Percentiles rank a stretch among this genome's conserved stretches.
Evolutionary conservation across 208 protist species (phyloP).

Genomic region (Spongospora subterranea): DNA sequence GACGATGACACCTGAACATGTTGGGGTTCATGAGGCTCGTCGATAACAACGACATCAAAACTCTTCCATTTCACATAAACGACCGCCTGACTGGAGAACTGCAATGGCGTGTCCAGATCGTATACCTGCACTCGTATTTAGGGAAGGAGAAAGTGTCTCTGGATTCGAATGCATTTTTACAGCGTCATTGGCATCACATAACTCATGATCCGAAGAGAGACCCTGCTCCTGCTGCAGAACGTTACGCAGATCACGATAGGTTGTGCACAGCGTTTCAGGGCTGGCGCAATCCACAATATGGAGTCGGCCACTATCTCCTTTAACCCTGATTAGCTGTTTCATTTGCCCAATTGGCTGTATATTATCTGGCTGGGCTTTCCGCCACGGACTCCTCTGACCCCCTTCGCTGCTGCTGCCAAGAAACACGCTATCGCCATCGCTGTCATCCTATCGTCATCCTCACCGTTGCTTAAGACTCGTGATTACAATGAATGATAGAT

Average conservation of each 20-base stretch:
- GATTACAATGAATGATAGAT: no score
- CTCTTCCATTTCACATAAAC: slow-evolving; percentile 30
- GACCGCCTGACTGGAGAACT: background rate
- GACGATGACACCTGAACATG: slow-evolving; percentile 12
- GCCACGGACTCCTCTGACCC: no score
- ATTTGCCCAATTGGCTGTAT: no score
- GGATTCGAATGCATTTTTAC: background rate
- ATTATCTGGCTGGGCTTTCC: no score
- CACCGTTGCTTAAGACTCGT: no score
- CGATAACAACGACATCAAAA: slow-evolving; percentile 6
- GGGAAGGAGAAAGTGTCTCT: background rate
- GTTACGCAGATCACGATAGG: slow-evolving; percentile 21
- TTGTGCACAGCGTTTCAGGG: background rate
- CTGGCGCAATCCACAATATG: background rate
- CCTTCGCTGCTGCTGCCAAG: no score
- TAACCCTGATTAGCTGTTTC: background rate
- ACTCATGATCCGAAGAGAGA: slow-evolving; percentile 1
- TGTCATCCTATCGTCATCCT: no score
- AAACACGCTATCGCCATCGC: no score
- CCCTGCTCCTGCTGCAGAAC: slow-evolving; percentile 32
- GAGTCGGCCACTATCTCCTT: background rate
- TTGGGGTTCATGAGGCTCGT: slow-evolving; percentile 21
- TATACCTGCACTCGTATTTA: background rate
- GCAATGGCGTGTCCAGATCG: slow-evolving; percentile 14
- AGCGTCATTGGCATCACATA: slow-evolving; percentile 49